Evolutionary conservation across 345 rosid genomes (phyloP).

Genomic region (Hibiscus syriacus): DNA sequence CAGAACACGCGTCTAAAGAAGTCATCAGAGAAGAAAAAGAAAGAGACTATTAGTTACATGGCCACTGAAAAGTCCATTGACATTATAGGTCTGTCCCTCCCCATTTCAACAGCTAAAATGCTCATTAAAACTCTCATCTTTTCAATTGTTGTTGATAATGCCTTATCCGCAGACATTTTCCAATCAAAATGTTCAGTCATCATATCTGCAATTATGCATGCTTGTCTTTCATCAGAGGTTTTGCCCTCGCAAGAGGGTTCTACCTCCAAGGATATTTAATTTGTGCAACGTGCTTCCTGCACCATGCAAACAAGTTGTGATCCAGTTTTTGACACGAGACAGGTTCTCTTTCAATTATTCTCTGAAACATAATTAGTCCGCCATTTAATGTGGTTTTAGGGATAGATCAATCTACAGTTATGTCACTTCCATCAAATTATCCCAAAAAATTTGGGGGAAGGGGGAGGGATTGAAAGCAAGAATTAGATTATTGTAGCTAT

Average conservation of each 20-base stretch:
- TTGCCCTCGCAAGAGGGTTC: background rate
- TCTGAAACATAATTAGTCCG: background rate
- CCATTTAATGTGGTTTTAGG: background rate
- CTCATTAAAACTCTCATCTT: background rate
- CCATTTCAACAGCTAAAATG: background rate
- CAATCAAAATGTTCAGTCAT: background rate
- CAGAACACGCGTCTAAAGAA: constrained; percentile 19
- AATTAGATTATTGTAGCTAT: too few relatives aligned
- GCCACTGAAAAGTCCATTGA: background rate
- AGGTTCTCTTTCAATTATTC: background rate
- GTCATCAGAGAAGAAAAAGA: background rate
- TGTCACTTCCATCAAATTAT: background rate
- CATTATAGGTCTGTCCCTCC: background rate
- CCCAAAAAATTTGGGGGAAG: too few relatives aligned
- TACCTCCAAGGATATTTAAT: background rate
- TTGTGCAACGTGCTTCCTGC: background rate
- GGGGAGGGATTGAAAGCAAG: too few relatives aligned
- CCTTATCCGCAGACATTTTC: background rate
- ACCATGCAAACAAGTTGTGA: constrained; percentile 7
- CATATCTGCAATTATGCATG: background rate
- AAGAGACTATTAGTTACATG: background rate
- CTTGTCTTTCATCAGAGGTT: background rate
- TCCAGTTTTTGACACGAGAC: constrained; percentile 5
- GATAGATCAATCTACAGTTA: background rate
- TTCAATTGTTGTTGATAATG: too few relatives aligned